A percentile compares a stretch with the other conserved stretches of the same genome.
Conservation (phyloP, 2,329 filamentous ascomycete genomes). For the Elsinoe batatas region DNA sequence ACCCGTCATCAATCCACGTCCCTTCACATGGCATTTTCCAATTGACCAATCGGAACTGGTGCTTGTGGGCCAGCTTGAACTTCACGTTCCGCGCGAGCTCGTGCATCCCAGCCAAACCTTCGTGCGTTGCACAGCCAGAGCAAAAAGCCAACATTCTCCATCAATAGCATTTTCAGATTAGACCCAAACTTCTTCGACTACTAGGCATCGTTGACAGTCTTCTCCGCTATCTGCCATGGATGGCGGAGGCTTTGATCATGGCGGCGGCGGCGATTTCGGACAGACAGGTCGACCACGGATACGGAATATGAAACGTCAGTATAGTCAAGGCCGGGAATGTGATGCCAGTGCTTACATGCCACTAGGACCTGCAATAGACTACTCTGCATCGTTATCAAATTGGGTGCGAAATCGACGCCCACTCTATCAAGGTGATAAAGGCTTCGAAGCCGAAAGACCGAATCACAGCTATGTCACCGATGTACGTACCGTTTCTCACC, state of each 20-base stretch:
- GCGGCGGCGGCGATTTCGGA: constrained; percentile 13
- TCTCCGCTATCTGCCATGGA: constrained; percentile 15
- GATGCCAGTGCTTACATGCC: constrained; percentile 1
- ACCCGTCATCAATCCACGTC: neutral
- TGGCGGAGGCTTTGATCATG: constrained; percentile 15
- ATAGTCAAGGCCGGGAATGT: neutral
- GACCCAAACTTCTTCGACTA: neutral
- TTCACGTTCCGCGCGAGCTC: neutral
- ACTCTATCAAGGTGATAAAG: constrained; percentile 60
- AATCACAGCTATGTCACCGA: constrained; percentile 85
- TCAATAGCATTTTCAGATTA: neutral
- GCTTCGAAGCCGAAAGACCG: constrained; percentile 71
- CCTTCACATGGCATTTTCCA: neutral
- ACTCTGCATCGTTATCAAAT: constrained; percentile 78
- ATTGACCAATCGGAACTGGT: neutral
- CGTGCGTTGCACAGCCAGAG: no score
- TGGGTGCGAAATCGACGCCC: constrained; percentile 80
- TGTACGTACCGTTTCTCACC: constrained; percentile 41
- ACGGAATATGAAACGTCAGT: constrained; percentile 15
- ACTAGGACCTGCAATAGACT: constrained; percentile 81
- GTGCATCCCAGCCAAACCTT: neutral
- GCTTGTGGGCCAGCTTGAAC: neutral
- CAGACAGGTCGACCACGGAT: constrained; percentile 10
- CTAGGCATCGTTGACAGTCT: no score
- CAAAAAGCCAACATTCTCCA: neutral